Base-by-base conservation (phyloP, 495 filamentous ascomycete species). In the Neurospora sp. region DNA sequence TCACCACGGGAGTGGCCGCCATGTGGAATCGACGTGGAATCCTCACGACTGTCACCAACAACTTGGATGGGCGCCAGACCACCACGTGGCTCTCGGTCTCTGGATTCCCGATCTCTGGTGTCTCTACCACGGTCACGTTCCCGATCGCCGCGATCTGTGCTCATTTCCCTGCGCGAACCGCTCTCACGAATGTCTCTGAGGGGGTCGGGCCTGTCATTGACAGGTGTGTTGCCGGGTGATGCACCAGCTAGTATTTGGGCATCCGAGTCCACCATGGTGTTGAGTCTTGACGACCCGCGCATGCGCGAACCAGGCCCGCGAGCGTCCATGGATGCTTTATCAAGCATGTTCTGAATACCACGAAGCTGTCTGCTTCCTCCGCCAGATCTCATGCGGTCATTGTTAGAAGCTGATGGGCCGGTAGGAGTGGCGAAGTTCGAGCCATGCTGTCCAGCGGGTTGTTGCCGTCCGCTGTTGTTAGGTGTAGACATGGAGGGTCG, bases 261-360 rank as follows among this genome's bases (percentile, higher is more conserved):
- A 71, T 86, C 83, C 37, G 82, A 86, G 17, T 84, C 85, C 42
- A 76, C 82, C 70, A 85, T 72, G 75, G 78, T 85, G 39, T 78
- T 76, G 8, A 84, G 76, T 62, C 54, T 62, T 31, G 54, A 62
- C 31, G 82, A 81, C n/a, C 80, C 76, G 11, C 80, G 77, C n/a
- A 79, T 76, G 6, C 85, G 83, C 36, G 77, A 78, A 36, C 74
- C 75, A 4, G 78, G 79, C 17, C 77, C 73, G 75, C 79, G 75
- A 71, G 82, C 38, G 66, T 79, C 78, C 24, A 79, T 81, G 66
- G 78, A 79, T 9, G 79, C 80, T 75, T 84, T 83, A 74, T 85
- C 83, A 3, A 89, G 81, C 69, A 83, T 87, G 69, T 76, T 86
- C 71, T 88, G 86, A 21, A 89, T 88, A 36, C 85, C 84, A 2